These are phyloP conservation scores for Lachancea mirantina DNA, from an alignment of 805 yeast genomes.

Conservation along the genomic window DNA sequence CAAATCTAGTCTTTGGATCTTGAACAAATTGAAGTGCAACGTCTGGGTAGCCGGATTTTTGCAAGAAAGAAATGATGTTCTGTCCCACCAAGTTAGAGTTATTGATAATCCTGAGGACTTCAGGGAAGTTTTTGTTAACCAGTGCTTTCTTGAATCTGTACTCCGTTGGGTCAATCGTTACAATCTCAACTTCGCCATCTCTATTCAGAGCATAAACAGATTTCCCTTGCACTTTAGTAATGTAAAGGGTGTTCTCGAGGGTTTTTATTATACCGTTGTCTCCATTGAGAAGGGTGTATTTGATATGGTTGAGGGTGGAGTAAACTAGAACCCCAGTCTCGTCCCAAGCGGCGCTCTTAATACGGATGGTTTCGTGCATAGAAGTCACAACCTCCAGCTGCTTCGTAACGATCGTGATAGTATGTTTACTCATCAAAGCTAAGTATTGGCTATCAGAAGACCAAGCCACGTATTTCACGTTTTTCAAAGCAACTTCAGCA, in stretches of 20 bases:
- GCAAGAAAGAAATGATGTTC: slow-evolving; percentile 89
- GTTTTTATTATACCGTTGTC: slow-evolving; percentile 94
- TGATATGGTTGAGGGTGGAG: slow-evolving; percentile 92
- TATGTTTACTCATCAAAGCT: slow-evolving; percentile 87
- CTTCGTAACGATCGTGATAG: slow-evolving; percentile 79
- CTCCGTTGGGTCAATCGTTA: slow-evolving; percentile 90
- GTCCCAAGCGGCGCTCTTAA: slow-evolving; percentile 97
- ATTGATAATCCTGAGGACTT: slow-evolving; percentile 82
- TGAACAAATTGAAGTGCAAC: slow-evolving; percentile 94
- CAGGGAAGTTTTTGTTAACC: slow-evolving; percentile 81
- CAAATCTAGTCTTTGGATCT: slow-evolving; percentile 94
- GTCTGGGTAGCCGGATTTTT: slow-evolving; percentile 94
- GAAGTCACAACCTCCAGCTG: slow-evolving; percentile 71
- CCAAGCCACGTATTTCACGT: slow-evolving; percentile 86
- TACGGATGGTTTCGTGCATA: slow-evolving; percentile 92
- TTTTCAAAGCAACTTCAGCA: slow-evolving; percentile 59
- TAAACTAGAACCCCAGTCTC: slow-evolving; percentile 85
- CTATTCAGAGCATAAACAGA: slow-evolving; percentile 78
- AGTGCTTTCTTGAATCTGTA: slow-evolving; percentile 92
- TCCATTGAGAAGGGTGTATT: slow-evolving; percentile 87
- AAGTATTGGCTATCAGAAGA: slow-evolving; percentile 79
- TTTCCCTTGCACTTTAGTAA: slow-evolving; percentile 62
- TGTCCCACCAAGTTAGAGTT: slow-evolving; percentile 93
- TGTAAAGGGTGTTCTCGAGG: slow-evolving; percentile 78
- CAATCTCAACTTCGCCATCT: slow-evolving; percentile 71